Base-by-base conservation (phyloP, 1,139 yeast genomes). In the Suhomyces anneliseae region DNA sequence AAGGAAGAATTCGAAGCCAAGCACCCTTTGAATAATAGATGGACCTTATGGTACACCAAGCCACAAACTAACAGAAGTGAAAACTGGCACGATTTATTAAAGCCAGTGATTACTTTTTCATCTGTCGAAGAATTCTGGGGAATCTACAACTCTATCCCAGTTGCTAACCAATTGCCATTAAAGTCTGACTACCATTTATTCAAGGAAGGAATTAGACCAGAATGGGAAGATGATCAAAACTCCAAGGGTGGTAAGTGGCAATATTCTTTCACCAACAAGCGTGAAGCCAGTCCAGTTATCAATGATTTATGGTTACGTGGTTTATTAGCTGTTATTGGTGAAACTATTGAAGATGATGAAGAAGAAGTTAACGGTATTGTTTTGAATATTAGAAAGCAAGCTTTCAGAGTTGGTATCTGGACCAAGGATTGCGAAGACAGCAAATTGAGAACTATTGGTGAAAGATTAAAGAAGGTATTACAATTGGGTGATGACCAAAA, bases 101-200 rank as follows among this genome's bases (percentile, higher is more conserved):
- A 92, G 74, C 96, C 97, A 50, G 96, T 93, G 45, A 95, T 92
- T 59, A 83, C 96, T 33, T 90, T 93, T 60, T 80, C 85, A 44
- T 85, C 97, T 29, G 98, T 93, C 42, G 99, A 93, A 74, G 98
- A 93, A 70, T 93, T 93, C 75, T 93, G 99, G 99, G 99, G 99
- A 27, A 87, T 92, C 56, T 89, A 84, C 77, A 93, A 93, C 72
- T 87, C 96, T 45, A 86, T 93, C 60, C 98, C 99, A 55, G 85
- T 84, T 60, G 97, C 97, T 47, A 82, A 85, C 57, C 97, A 90
- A 66, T 80, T 93, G 64, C 98, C 98, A 55, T 69, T 86, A 60
- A 89, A 87, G 70, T 88, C 97, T 11, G 99, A 95, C 70, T 93
- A 93, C 74, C 97, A 95, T 68, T 82, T 93, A 65, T 93, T 95